Base-by-base conservation (phyloP, 2,329 filamentous ascomycete species). In the Pezicula neosporulosa region DNA sequence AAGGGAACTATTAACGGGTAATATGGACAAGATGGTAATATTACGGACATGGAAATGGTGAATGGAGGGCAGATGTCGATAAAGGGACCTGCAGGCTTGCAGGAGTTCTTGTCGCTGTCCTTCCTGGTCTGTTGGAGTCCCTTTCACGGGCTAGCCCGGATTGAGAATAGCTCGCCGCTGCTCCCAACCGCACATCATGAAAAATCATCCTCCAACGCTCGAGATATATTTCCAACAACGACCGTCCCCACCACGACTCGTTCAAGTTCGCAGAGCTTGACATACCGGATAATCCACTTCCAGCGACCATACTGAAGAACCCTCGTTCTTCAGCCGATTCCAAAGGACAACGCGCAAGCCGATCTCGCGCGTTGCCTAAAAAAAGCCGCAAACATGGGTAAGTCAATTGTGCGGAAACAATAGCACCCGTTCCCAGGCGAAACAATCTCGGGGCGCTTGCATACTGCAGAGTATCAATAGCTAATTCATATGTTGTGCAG, bases 371-470 rank as follows among this genome's bases (percentile, higher is more conserved):
- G 69, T 72, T 62, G 68, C 69, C 68, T 56, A 55, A 43, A 63
- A 64, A 66, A 68, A 71, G 72, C 74, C 78, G 79, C 79, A 80
- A 83, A 74, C 76, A 83, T 83, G 80, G 76, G 80, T 83, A 72
- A 69, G 78, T 65, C 54, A 59, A 47, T 49, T 53, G 55, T 51
- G 28, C 45, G 56, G 48, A 53, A 50, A 52, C 47, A 44, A 46
- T 47, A 49, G 44, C 51, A 50, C 44, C 50, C 42, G 30, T 43
- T 47, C 24, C 30, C 42, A 39, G 43, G 13, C 36, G 39, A 48
- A 35, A 47, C 21, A 38, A 19, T 43, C 27, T n/a, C 28, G 2
- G 24, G 28, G 27, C 2, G 28, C 27, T 50, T 36, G 45, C 47
- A n/a, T 27, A 47, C 16, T 12, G 43, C 36, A 24, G 47, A 48